These are phyloP conservation scores for Hymenoscyphus fraxineus DNA, from an alignment of 2,329 filamentous ascomycete genomes.

Conservation along the genomic window DNA sequence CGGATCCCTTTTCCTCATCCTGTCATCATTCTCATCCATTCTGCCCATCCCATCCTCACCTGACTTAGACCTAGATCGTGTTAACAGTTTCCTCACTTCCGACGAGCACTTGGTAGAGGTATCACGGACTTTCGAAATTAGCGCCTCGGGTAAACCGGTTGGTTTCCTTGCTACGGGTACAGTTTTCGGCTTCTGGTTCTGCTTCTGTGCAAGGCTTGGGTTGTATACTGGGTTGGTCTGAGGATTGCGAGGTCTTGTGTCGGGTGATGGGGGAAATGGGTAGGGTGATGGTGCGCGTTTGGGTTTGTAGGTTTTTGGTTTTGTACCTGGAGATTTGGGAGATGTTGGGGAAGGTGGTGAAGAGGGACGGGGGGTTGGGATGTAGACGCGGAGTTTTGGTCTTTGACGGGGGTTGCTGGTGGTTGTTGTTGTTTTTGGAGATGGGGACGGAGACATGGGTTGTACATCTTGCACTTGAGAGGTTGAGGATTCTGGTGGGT, in stretches of 20 bases:
- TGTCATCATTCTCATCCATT: no score
- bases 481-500: not conserved
- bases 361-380: no score
- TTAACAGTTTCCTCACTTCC: not conserved
- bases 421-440: not conserved
- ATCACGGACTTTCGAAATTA: no score
- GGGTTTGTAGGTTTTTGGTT: not conserved
- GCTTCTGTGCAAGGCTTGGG: not conserved
- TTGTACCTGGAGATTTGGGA: not conserved
- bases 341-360: no score
- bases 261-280: not conserved
- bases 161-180: not conserved
- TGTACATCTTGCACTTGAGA: not conserved
- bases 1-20: not conserved
- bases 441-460: not conserved
- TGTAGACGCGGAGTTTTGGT: not conserved
- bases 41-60: not conserved
- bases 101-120: no score
- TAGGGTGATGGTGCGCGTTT: not conserved
- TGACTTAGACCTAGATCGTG: not conserved
- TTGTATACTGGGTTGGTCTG: not conserved
- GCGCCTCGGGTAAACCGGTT: not conserved
- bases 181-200: not conserved
- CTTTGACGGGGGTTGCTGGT: not conserved
- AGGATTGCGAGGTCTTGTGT: not conserved